These are phyloP conservation scores for Deinandra increscens DNA, from an alignment of 129 eudicot genomes.

Conservation along the genomic window DNA sequence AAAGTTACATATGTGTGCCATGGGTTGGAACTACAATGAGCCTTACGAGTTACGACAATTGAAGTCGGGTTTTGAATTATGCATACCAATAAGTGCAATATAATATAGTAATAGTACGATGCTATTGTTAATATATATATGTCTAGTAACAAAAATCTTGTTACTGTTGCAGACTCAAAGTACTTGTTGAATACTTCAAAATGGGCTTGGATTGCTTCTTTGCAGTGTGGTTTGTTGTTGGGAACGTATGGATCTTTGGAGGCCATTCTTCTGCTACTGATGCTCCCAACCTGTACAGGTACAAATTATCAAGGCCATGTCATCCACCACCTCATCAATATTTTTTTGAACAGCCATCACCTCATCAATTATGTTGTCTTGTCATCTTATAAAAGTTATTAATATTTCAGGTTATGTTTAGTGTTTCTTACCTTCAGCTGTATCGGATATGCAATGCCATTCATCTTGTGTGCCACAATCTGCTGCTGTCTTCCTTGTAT, in stretches of 20 bases:
- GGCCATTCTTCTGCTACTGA: constrained; percentile 77
- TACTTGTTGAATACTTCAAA: constrained; percentile 77
- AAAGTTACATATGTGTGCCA: neutral
- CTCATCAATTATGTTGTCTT: neutral
- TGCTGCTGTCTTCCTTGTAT: constrained; percentile 98
- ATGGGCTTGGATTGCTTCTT: constrained; percentile 95
- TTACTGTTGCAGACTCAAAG: constrained; percentile 58
- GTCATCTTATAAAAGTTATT: neutral
- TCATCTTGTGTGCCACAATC: constrained; percentile 89
- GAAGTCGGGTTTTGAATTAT: neutral
- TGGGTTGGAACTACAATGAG: neutral
- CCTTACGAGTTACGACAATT: neutral
- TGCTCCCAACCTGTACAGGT: constrained; percentile 96
- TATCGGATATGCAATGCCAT: constrained; percentile 97
- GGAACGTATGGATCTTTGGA: constrained; percentile 95
- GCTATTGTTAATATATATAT: neutral
- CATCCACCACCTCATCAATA: neutral
- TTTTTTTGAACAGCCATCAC: too few relatives aligned
- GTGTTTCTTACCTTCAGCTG: constrained; percentile 92
- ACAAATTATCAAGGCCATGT: neutral
- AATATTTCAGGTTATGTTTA: constrained; percentile 75
- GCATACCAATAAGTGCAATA: constrained; percentile 2
- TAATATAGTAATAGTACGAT: too few relatives aligned
- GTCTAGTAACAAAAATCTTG: neutral
- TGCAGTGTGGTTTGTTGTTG: constrained; percentile 97